Conservation (phyloP, 1,139 yeast species). For the Lodderomyces beijingensis region DNA sequence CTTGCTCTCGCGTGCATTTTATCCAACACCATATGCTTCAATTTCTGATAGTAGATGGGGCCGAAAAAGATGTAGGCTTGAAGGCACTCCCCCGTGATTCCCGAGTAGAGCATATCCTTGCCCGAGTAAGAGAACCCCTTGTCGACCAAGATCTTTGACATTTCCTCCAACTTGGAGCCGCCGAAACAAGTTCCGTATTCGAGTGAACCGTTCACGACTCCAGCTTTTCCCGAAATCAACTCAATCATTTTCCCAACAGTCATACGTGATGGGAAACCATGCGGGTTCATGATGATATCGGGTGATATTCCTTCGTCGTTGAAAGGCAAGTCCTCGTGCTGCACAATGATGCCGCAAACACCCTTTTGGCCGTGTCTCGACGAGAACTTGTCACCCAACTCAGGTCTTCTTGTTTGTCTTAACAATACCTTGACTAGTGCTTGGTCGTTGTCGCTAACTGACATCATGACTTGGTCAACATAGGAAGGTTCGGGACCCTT, state of each 20-base stretch:
- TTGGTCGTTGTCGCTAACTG: slow-evolving; percentile 92
- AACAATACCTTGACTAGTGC: slow-evolving; percentile 86
- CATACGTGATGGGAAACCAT: slow-evolving; percentile 99
- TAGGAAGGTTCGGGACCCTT: slow-evolving; percentile 95
- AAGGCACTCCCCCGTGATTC: slow-evolving; percentile 94
- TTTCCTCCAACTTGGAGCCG: slow-evolving; percentile 90
- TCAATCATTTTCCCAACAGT: slow-evolving; percentile 99
- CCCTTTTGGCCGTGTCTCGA: slow-evolving; percentile 99
- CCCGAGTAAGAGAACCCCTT: slow-evolving; percentile 95
- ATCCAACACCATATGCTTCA: slow-evolving; percentile 98
- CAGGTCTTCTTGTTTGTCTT: slow-evolving; percentile 97
- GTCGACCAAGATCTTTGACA: slow-evolving; percentile 88
- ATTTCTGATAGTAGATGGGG: slow-evolving; percentile 94
- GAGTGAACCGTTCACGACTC: slow-evolving; percentile 84
- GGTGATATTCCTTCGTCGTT: slow-evolving; percentile 87
- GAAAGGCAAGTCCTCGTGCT: slow-evolving; percentile 94
- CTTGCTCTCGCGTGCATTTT: slow-evolving; percentile 99
- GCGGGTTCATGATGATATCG: slow-evolving; percentile 97
- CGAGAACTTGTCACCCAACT: slow-evolving; percentile 94
- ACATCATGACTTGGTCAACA: slow-evolving; percentile 96
- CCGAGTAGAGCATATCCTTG: slow-evolving; percentile 96
- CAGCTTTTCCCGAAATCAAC: slow-evolving; percentile 94
- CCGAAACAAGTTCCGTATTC: slow-evolving; percentile 99
- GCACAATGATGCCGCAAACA: slow-evolving; percentile 96
- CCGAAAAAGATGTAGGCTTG: slow-evolving; percentile 98